Evolutionary conservation across 306 rosid species (phyloP), one percentile per base, ranked within the genome.

Genomic region (Trichosanthes truncata): DNA sequence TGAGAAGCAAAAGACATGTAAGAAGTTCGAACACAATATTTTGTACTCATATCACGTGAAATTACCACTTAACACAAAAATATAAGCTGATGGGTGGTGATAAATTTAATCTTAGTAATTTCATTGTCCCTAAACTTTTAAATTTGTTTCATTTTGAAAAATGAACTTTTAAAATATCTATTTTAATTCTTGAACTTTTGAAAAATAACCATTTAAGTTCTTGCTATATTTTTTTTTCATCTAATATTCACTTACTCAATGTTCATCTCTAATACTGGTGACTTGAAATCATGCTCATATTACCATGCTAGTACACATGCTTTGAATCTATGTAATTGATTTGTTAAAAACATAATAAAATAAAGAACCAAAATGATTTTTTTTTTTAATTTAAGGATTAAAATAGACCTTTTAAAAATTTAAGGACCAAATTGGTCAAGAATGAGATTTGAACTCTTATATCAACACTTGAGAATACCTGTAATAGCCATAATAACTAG

Each of bases 401-500:
- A 46, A 46, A 10, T 10, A 46, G 49, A 3, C 51, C 4, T 46
- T 45, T 3, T 46, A 11, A 10, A 45, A 45, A 45, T 9, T 45
- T 3, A 45, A 45, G 49, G 49, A 45, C 49, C 43, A 13, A 11
- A 45, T 9, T 45, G 2, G 13, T n/a, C n/a, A n/a, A n/a, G n/a
- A n/a, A n/a, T 49, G 18, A 13, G 55, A 3, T 13, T 48, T 49
- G 56, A 17, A 15, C 56, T 51, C 56, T 15, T 15, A 14, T 4
- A 51, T 51, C 56, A 51, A 48, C 59, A 52, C 59, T 52, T 52
- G 59, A 52, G 60, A 74, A 74, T 74, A 74, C 78, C 78, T 74
- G 78, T 18, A 74, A 51, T 29, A 29, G 26, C 62, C 78, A 51
- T 51, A 74, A 74, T 7, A 74, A 51, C 78, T 52, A 9, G 78